A percentile compares a stretch with the other conserved stretches of the same genome.
phyloP scores from a whole-genome alignment of 495 filamentous ascomycete species.

The Cercophora sp. region DNA sequence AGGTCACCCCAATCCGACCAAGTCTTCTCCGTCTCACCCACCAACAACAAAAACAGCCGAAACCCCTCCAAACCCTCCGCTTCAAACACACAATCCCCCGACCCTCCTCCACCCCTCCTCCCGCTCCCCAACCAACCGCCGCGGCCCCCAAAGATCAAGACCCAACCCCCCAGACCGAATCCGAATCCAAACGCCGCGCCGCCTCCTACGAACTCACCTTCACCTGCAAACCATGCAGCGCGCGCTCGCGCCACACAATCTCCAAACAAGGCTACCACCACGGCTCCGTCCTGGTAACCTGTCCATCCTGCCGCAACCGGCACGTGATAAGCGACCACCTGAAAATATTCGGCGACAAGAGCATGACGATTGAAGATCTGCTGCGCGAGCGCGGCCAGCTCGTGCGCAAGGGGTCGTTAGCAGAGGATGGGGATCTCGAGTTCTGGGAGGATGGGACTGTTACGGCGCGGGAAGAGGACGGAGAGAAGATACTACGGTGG shows the following conservation, averaged over 20 bases:
- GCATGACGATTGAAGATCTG: slow-evolving; percentile 67
- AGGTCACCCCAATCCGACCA: neutral
- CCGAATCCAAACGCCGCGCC: slow-evolving; percentile 37
- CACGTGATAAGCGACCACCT: slow-evolving; percentile 93
- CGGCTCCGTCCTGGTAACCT: slow-evolving; percentile 82
- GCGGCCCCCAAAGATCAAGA: slow-evolving; percentile 30
- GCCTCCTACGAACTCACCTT: slow-evolving; percentile 84
- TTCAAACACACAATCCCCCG: slow-evolving; percentile 37
- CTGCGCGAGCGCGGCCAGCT: slow-evolving; percentile 60
- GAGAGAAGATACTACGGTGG: neutral
- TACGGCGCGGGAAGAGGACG: slow-evolving; percentile 14
- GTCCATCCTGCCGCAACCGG: slow-evolving; percentile 74
- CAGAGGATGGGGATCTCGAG: slow-evolving; percentile 58
- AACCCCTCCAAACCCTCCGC: slow-evolving; percentile 13
- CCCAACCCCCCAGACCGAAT: slow-evolving; percentile 1
- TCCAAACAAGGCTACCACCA: slow-evolving; percentile 92
- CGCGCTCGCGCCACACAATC: slow-evolving; percentile 70
- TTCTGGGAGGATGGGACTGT: slow-evolving; percentile 63
- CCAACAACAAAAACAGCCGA: neutral
- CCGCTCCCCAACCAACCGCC: slow-evolving; percentile 4
- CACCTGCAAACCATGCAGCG: slow-evolving; percentile 82
- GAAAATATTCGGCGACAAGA: slow-evolving; percentile 65
- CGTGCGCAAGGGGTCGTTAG: slow-evolving; percentile 57
- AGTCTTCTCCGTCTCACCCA: neutral
- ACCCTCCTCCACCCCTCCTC: slow-evolving; percentile 17